phyloP scores from a whole-genome alignment of 1,139 yeast genomes.

The Petasospora fabianii region DNA sequence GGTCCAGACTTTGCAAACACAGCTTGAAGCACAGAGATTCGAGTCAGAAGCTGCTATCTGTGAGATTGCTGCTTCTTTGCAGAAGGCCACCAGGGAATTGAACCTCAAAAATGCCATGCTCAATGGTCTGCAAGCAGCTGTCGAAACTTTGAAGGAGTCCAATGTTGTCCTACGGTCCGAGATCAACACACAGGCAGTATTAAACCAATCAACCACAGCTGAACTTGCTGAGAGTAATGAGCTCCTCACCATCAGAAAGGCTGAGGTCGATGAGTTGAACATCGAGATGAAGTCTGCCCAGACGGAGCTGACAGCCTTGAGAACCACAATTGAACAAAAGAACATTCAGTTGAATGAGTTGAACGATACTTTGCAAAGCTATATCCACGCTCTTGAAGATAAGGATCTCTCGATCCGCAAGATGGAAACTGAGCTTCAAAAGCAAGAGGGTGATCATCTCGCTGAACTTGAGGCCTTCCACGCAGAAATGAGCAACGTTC shows the following conservation, averaged over 20 bases:
- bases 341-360: slow-evolving; percentile 12
- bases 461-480: slow-evolving; percentile 35
- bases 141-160: slow-evolving; percentile 10
- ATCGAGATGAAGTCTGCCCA: slow-evolving; percentile 19
- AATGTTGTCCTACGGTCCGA: neutral
- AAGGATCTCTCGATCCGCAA: slow-evolving; percentile 28
- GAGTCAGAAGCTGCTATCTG: neutral
- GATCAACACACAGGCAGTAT: neutral
- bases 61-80: neutral
- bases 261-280: slow-evolving; percentile 26
- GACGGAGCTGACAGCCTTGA: slow-evolving; percentile 13
- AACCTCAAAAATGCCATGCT: slow-evolving; percentile 14
- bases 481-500: slow-evolving; percentile 31
- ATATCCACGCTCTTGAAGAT: slow-evolving; percentile 22
- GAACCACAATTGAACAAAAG: slow-evolving; percentile 11
- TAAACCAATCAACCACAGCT: neutral
- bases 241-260: slow-evolving; percentile 21
- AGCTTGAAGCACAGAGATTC: slow-evolving; percentile 2
- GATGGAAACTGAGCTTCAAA: slow-evolving; percentile 26
- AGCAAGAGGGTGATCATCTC: slow-evolving; percentile 33
- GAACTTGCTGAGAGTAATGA: slow-evolving; percentile 19
- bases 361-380: slow-evolving; percentile 14
- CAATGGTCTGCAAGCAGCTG: slow-evolving; percentile 19
- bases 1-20: slow-evolving; percentile 1
- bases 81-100: slow-evolving; percentile 3